Conservation (phyloP, 495 filamentous ascomycete species). For the Penicillium salamii region DNA sequence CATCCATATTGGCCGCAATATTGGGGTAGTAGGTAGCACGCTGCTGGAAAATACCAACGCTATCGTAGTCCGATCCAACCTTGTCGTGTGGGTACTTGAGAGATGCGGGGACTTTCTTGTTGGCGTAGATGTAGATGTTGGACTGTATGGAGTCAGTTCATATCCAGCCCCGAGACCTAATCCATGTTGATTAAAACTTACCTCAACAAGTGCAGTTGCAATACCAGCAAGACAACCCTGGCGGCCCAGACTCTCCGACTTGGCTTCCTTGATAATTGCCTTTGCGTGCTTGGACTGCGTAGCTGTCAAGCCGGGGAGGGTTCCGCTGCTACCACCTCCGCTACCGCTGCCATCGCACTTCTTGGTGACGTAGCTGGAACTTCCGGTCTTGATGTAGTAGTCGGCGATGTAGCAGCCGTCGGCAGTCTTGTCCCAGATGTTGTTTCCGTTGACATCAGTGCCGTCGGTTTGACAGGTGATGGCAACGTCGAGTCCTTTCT, state of each 20-base stretch:
- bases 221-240: conserved; percentile 20
- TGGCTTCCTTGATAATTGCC: conserved; percentile 15
- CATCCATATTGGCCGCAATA: conserved; percentile 19
- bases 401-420: conserved; percentile 19
- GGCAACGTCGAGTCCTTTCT: conserved; percentile 5
- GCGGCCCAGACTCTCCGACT: conserved; percentile 11
- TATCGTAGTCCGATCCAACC: conserved; percentile 16
- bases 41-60: conserved; percentile 22
- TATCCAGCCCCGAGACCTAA: too few relatives aligned
- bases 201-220: conserved; percentile 18
- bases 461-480: conserved; percentile 16
- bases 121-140: conserved; percentile 13
- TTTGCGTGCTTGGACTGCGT: conserved; percentile 17
- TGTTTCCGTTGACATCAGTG: conserved; percentile 11
- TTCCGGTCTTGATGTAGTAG: conserved; percentile 12
- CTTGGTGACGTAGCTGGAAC: conserved; percentile 1
- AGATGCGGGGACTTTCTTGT: conserved; percentile 10
- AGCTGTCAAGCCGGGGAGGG: conserved; percentile 12
- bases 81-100: conserved; percentile 16
- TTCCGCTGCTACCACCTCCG: conserved; percentile 1
- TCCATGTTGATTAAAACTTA: not conserved
- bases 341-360: not conserved
- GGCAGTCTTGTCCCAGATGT: conserved; percentile 16
- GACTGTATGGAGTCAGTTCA: conserved; percentile 5
- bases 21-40: conserved; percentile 14